phyloP scores from a whole-genome alignment of 2,329 filamentous ascomycete species.

The Metarhizium robertsii region DNA sequence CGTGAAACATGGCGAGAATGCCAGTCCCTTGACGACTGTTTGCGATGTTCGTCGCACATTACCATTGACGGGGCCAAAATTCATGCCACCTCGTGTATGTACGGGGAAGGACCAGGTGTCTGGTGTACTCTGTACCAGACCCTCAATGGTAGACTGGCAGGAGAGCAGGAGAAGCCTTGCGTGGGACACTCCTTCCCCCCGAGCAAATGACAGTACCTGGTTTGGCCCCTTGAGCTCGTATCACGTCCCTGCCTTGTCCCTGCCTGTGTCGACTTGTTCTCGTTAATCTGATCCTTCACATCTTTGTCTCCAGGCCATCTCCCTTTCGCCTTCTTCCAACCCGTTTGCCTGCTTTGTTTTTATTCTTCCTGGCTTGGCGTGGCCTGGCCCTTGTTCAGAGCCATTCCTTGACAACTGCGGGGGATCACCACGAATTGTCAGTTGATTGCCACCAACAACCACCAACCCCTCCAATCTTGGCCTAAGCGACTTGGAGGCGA shows the following conservation, averaged over 20 bases:
- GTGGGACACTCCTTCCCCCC: not conserved
- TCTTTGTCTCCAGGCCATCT: not conserved
- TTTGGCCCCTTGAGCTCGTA: not conserved
- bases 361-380: not conserved
- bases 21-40: not conserved
- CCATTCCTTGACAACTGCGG: no score
- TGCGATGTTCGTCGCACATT: not conserved
- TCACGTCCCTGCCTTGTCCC: not conserved
- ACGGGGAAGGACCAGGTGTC: not conserved
- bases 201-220: not conserved
- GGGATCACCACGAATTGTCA: not conserved
- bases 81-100: not conserved
- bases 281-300: not conserved
- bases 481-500: not conserved
- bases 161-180: not conserved
- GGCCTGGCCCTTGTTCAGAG: not conserved
- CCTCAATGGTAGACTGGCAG: not conserved
- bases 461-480: not conserved
- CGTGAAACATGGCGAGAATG: no score
- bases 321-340: not conserved
- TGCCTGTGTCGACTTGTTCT: not conserved
- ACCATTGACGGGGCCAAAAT: not conserved
- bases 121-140: not conserved
- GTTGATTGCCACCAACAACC: not conserved
- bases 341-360: not conserved